Conservation (phyloP, 345 rosid genomes). For the Excoecaria cochinchinensis region DNA sequence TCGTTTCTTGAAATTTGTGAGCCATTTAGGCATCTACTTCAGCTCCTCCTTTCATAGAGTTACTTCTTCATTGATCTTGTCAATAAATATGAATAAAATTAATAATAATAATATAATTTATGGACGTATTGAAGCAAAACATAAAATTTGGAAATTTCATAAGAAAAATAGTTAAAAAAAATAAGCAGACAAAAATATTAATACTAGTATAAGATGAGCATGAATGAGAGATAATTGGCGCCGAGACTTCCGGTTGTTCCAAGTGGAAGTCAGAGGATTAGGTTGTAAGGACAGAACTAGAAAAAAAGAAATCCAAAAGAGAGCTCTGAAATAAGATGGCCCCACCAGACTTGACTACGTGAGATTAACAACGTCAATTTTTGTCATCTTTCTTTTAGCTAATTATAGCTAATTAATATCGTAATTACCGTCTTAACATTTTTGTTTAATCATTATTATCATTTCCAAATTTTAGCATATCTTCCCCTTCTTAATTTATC, state of each 20-base stretch:
- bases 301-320: not conserved
- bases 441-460: not conserved
- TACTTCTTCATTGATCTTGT: no score
- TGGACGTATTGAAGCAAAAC: no score
- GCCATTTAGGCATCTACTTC: no score
- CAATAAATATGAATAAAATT: no score
- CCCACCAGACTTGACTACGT: conserved; percentile 6
- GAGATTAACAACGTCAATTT: conserved; percentile 20
- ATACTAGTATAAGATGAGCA: no score
- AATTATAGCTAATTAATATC: not conserved
- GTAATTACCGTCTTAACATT: not conserved
- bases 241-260: conserved; percentile 40
- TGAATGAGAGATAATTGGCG: conserved; percentile 30
- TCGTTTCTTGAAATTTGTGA: no score
- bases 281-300: conserved; percentile 20
- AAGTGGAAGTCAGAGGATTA: conserved; percentile 39
- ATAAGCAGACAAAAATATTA: no score
- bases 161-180: no score
- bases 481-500: not conserved
- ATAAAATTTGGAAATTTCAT: no score
- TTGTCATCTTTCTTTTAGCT: not conserved
- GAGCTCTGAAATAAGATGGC: conserved; percentile 11
- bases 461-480: conserved; percentile 9
- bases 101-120: no score
- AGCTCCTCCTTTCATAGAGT: no score